Conservation (phyloP, 306 rosid species). For the Acmispon strigosus region DNA sequence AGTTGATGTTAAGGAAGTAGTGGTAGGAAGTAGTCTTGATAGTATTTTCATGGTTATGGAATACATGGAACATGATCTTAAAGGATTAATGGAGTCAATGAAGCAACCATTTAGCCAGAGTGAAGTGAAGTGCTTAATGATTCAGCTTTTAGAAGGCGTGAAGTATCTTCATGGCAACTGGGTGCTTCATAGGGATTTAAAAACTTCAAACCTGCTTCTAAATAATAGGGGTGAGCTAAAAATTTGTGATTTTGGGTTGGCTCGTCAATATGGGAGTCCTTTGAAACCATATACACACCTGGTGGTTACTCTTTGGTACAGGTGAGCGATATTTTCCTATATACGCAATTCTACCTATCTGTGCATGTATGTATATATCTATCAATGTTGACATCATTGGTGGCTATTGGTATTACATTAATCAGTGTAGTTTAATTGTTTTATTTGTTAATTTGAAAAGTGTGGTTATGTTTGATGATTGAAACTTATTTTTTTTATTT, state of each 20-base stretch:
- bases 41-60: constrained; percentile 99
- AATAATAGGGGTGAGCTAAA: constrained; percentile 96
- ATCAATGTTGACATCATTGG: not conserved
- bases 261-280: constrained; percentile 99
- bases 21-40: constrained; percentile 95
- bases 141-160: constrained; percentile 86
- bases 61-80: constrained; percentile 99
- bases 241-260: constrained; percentile 97
- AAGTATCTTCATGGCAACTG: constrained; percentile 99
- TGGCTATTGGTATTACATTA: not conserved
- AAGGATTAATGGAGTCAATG: constrained; percentile 95
- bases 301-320: constrained; percentile 99
- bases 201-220: constrained; percentile 87
- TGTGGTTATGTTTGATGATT: not conserved
- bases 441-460: not conserved
- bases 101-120: constrained; percentile 98
- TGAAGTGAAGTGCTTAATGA: constrained; percentile 97
- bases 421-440: not conserved
- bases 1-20: constrained; percentile 98
- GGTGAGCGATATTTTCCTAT: constrained; percentile 47
- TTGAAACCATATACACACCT: constrained; percentile 94
- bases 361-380: not conserved
- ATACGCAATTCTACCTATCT: not conserved
- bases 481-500: not conserved
- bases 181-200: constrained; percentile 99